These are phyloP conservation scores for Cylindrotheca fusiformis DNA, from an alignment of 108 stramenopile species.

Conservation along the genomic window DNA sequence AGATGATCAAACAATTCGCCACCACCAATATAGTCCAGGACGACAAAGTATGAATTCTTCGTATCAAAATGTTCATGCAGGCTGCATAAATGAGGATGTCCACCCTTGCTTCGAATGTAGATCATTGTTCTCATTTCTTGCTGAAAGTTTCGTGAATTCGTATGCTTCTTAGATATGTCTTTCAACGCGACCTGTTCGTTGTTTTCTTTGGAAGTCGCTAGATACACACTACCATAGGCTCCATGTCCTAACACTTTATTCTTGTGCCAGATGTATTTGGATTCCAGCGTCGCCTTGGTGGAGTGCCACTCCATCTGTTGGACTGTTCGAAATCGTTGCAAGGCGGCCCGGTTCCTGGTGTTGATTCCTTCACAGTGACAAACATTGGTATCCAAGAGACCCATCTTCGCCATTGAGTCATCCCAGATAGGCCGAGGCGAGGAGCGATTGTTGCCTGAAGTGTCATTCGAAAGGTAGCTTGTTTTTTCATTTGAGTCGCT, in stretches of 20 bases:
- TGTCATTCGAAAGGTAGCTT: background rate
- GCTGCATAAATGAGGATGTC: slow-evolving; percentile 80
- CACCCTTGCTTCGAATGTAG: slow-evolving; percentile 55
- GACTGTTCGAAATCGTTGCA: background rate
- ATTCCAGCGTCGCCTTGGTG: slow-evolving; percentile 15
- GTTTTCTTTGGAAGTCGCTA: slow-evolving; percentile 41
- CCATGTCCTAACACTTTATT: slow-evolving; percentile 35
- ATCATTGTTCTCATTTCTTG: slow-evolving; percentile 72
- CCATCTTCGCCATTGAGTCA: background rate
- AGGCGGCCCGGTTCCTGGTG: background rate
- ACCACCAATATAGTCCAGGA: slow-evolving; percentile 76
- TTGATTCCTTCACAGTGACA: background rate
- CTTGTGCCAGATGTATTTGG: slow-evolving; percentile 30
- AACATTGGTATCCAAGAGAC: too few species aligned
- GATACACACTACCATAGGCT: slow-evolving; percentile 67
- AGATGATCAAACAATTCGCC: slow-evolving; percentile 89
- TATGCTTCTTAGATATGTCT: slow-evolving; percentile 66
- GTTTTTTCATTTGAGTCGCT: background rate
- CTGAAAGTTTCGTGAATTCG: slow-evolving; percentile 54
- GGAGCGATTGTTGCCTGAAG: background rate
- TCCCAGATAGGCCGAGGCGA: background rate
- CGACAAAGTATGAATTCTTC: slow-evolving; percentile 61
- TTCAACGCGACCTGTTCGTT: slow-evolving; percentile 67
- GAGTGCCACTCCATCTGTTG: slow-evolving; percentile 6
- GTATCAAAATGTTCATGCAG: slow-evolving; percentile 73